Base-by-base conservation (phyloP, 345 rosid species). In the Citrus sinensis region DNA sequence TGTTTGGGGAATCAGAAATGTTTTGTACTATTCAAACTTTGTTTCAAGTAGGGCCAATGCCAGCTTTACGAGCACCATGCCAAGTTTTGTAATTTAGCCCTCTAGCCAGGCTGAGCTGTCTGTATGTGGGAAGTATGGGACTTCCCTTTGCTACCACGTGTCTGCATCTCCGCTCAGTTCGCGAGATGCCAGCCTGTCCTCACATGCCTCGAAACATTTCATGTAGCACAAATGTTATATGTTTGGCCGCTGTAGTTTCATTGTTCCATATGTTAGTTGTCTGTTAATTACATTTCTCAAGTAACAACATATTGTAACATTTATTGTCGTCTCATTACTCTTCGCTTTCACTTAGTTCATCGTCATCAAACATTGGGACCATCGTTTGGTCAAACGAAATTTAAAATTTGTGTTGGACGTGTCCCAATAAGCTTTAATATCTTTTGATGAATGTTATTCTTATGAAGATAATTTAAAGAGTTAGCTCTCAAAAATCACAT, bases 91-190 rank as follows among this genome's bases (percentile, higher is more conserved):
- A 4, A 6, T 46, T 68, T 20, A 40, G 77, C 68, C 29, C 46
- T 19, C 61, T 46, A 8, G 70, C 78, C 61, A 42, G 30, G 11
- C 61, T 64, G 20, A 46, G 70, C 60, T 46, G 78, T 46, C 51
- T 11, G 51, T 11, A 2, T 42, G 51, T 42, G 51, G 51, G 51
- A 42, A 11, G 51, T 3, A 9, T 40, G 42, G 8, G 17, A 16
- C 39, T 14, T 30, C 3, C 27, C 6, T 46, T 46, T 0, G 27
- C 49, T 64, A 3, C 82, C 82, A 78, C 82, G 85, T 64, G 82
- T 59, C 79, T 49, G 14, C 1, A 2, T 71, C 59, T 35, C 11
- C 0, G 1, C 51, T 61, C 11, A 67, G 39, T 4, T 42, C 29
- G 34, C 71, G n/a, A 51, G 42, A 68, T 25, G 73, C 60, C 71